Conservation (phyloP, 2,329 filamentous ascomycete genomes). For the Colletotrichum tropicale region DNA sequence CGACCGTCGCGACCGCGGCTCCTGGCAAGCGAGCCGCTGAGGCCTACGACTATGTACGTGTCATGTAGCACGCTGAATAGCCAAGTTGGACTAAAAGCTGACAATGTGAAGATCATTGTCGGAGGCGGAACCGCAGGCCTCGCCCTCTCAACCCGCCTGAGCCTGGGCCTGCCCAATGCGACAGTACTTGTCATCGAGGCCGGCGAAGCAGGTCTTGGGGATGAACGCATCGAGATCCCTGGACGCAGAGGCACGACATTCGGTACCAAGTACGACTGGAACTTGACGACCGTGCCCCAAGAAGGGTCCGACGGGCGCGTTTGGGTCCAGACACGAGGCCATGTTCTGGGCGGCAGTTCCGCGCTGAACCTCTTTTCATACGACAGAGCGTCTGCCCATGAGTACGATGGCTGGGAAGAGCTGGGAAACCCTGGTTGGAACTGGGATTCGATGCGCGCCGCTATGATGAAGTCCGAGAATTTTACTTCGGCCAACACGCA, state of each 20-base stretch:
- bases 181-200: constrained; percentile 34
- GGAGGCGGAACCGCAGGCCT: constrained; percentile 15
- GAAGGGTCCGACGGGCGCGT: constrained; percentile 37
- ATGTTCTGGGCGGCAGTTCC: constrained; percentile 49
- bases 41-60: neutral
- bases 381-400: constrained; percentile 30
- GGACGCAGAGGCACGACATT: constrained; percentile 26
- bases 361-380: constrained; percentile 47
- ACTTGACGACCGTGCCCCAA: constrained; percentile 43
- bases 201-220: constrained; percentile 24
- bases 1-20: neutral
- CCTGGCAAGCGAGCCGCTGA: neutral
- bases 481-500: constrained; percentile 24
- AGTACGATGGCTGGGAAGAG: constrained; percentile 36
- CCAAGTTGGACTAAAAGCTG: neutral
- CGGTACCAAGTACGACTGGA: constrained; percentile 35
- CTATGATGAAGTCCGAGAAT: constrained; percentile 31
- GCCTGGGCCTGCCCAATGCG: constrained; percentile 19
- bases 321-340: constrained; percentile 43
- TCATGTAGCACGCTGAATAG: neutral
- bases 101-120: constrained; percentile 15
- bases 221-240: constrained; percentile 28
- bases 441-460: constrained; percentile 37
- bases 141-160: constrained; percentile 21
- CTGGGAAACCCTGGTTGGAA: constrained; percentile 39